These are phyloP conservation scores for Aspergillus sparsus DNA, from an alignment of 495 filamentous ascomycete genomes.

Conservation along the genomic window DNA sequence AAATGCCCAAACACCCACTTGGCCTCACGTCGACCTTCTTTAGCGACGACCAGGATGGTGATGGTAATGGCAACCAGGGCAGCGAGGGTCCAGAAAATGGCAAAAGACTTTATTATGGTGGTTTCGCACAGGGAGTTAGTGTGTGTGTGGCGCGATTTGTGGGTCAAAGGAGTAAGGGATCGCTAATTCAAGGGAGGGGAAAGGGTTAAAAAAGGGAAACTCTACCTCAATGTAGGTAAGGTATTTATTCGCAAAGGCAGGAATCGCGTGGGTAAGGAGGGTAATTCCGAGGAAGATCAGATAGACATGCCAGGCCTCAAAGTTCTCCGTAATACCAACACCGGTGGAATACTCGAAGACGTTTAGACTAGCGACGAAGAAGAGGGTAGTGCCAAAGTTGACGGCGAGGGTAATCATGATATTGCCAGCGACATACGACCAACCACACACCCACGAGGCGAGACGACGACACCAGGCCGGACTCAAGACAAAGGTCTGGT, in stretches of 20 bases:
- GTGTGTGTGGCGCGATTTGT: not conserved
- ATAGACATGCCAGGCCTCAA: conserved; percentile 47
- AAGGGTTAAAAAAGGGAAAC: not conserved
- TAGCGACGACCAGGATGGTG: conserved; percentile 58
- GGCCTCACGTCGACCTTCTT: conserved; percentile 52
- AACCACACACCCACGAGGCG: conserved; percentile 67
- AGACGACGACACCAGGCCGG: conserved; percentile 52
- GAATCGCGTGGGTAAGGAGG: conserved; percentile 37
- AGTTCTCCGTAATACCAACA: conserved; percentile 27
- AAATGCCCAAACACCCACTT: conserved; percentile 47
- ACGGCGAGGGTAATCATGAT: conserved; percentile 48
- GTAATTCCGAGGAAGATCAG: conserved; percentile 62
- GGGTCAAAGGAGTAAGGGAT: conserved; percentile 23
- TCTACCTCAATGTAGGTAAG: conserved; percentile 45
- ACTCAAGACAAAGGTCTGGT: conserved; percentile 69
- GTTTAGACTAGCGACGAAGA: conserved; percentile 30
- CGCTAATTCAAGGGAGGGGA: conserved; percentile 31
- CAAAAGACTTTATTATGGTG: conserved; percentile 51
- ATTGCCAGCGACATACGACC: conserved; percentile 68
- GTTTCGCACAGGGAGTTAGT: conserved; percentile 35
- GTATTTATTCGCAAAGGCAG: conserved; percentile 29
- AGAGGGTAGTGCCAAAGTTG: conserved; percentile 33
- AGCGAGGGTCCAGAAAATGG: conserved; percentile 59
- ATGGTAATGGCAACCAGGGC: conserved; percentile 62
- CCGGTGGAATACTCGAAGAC: conserved; percentile 45